A percentile compares a stretch with the other conserved stretches of the same genome.
Evolutionary conservation across 148 eudicot species (phyloP).

Genomic region (Silene conica): DNA sequence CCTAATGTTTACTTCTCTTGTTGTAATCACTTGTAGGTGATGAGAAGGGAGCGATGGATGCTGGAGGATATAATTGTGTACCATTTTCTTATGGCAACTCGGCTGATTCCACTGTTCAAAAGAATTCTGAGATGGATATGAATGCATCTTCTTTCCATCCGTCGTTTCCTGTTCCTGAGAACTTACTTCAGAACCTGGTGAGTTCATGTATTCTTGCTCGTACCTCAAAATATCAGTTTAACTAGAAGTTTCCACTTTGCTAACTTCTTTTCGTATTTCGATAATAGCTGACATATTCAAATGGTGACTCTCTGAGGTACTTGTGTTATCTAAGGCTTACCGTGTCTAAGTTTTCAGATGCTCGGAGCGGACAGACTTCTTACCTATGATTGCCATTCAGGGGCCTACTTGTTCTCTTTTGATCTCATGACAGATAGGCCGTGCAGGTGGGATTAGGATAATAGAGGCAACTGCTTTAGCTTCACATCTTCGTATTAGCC

Average conservation of each 20-base stretch:
- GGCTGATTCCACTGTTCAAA: slow-evolving; percentile 43
- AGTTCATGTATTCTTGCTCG: slow-evolving; percentile 32
- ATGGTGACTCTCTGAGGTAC: slow-evolving; percentile 47
- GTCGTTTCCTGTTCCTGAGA: slow-evolving; percentile 69
- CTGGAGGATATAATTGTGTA: slow-evolving; percentile 54
- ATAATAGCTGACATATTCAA: slow-evolving; percentile 46
- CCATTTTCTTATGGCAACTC: slow-evolving; percentile 69
- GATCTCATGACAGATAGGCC: slow-evolving; percentile 76
- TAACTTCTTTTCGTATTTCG: slow-evolving; percentile 33
- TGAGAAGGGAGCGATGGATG: slow-evolving; percentile 35
- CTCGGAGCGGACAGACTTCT: slow-evolving; percentile 88
- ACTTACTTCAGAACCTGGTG: slow-evolving; percentile 70
- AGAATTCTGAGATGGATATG: slow-evolving; percentile 35
- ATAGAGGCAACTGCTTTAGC: slow-evolving; percentile 36
- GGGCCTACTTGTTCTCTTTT: slow-evolving; percentile 91
- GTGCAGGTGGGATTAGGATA: slow-evolving; percentile 98
- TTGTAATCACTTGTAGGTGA: slow-evolving; percentile 40
- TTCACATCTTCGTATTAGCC: slow-evolving; percentile 38
- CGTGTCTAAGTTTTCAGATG: slow-evolving; percentile 97
- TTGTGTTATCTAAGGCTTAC: slow-evolving; percentile 76
- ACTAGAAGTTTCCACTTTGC: slow-evolving; percentile 6
- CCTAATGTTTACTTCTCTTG: slow-evolving; percentile 17
- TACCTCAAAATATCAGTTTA: slow-evolving; percentile 8
- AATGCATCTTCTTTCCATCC: slow-evolving; percentile 50
- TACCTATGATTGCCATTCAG: slow-evolving; percentile 83